Conservation (phyloP, 306 rosid genomes). For the Ochetophila trinervis region DNA sequence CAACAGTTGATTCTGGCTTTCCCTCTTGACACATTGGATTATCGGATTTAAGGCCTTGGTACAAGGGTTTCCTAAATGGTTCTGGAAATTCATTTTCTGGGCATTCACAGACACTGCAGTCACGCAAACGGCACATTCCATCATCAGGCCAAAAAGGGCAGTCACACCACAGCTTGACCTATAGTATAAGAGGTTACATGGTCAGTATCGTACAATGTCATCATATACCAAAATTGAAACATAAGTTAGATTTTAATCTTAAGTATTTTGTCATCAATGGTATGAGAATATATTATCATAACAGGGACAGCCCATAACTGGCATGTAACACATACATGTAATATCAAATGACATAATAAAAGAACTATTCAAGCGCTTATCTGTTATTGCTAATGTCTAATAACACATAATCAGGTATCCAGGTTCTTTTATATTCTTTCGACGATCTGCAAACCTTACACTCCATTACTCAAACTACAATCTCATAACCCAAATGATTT, state of each 20-base stretch:
- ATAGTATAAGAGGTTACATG: neutral
- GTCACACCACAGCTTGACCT: slow-evolving; percentile 61
- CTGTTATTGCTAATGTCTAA: no score
- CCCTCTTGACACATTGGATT: slow-evolving; percentile 61
- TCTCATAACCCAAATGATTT: neutral
- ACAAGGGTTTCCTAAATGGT: slow-evolving; percentile 45
- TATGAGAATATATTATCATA: no score
- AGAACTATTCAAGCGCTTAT: no score
- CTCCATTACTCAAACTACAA: neutral
- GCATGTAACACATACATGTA: no score
- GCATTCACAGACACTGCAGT: slow-evolving; percentile 63
- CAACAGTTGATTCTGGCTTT: slow-evolving; percentile 57
- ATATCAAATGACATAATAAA: no score
- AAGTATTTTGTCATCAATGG: no score
- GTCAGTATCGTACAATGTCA: neutral
- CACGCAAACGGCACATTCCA: slow-evolving; percentile 62
- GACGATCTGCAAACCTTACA: neutral
- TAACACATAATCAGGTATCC: no score
- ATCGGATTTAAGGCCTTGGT: slow-evolving; percentile 33
- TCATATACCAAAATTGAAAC: neutral
- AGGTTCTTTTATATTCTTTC: no score
- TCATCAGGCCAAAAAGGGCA: slow-evolving; percentile 73
- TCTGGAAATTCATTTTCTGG: slow-evolving; percentile 55
- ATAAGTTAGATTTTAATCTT: neutral
- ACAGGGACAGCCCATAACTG: no score